phyloP scores from a whole-genome alignment of 495 filamentous ascomycete species.

The Daldinia grandis region DNA sequence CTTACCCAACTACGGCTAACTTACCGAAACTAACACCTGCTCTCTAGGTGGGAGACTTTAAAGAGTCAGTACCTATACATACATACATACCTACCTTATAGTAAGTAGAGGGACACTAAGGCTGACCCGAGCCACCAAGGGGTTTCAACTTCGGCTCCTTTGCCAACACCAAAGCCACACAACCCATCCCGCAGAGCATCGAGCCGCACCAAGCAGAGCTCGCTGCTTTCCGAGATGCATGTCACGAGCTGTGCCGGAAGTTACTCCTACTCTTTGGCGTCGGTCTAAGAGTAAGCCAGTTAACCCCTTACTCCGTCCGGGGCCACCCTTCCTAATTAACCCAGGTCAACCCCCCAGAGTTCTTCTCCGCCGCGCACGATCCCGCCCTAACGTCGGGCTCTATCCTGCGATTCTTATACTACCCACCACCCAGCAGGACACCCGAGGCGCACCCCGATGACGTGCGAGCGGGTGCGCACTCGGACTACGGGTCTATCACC shows the following conservation, averaged over 20 bases:
- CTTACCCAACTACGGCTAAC: neutral
- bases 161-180: conserved; percentile 72
- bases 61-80: conserved; percentile 74
- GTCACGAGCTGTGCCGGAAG: conserved; percentile 75
- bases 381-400: conserved; percentile 69
- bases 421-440: conserved; percentile 72
- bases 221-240: conserved; percentile 69
- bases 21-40: conserved; percentile 8
- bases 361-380: conserved; percentile 78
- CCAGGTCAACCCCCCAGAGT: conserved; percentile 60
- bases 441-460: conserved; percentile 73
- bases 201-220: conserved; percentile 66
- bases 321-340: conserved; percentile 1
- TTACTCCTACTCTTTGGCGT: conserved; percentile 79
- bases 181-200: conserved; percentile 78
- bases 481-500: conserved; percentile 89
- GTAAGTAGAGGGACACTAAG: neutral
- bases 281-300: conserved; percentile 68
- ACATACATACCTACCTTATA: too few relatives aligned
- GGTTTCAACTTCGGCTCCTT: conserved; percentile 94
- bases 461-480: conserved; percentile 88
- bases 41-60: conserved; percentile 82
- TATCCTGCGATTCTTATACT: conserved; percentile 84
- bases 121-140: conserved; percentile 55
- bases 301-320: neutral